Conservation (phyloP, 1,284 basidiomycete genomes). For the Singerocomus rubriflavus region DNA sequence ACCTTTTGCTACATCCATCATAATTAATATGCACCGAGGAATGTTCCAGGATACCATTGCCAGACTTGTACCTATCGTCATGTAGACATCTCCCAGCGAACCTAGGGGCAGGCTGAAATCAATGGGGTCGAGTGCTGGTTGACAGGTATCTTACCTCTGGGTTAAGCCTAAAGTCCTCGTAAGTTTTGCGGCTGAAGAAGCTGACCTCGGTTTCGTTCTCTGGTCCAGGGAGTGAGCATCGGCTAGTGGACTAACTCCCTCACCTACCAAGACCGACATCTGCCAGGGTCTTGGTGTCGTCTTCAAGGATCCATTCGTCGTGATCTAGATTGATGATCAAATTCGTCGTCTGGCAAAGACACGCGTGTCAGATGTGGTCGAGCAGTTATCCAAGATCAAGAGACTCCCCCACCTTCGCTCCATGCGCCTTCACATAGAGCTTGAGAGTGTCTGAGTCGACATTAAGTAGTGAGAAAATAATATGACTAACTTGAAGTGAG, state of each 20-base stretch:
- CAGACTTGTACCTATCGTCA: conserved; percentile 1
- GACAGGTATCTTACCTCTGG: conserved; percentile 59
- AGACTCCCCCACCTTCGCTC: conserved; percentile 67
- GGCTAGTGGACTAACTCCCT: background rate
- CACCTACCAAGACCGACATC: conserved; percentile 73
- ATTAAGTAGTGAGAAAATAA: conserved; percentile 1
- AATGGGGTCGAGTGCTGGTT: background rate
- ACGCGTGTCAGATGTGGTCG: background rate
- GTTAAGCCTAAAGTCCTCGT: conserved; percentile 77
- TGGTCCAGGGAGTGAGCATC: conserved; percentile 34
- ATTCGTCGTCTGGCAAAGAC: conserved; percentile 72
- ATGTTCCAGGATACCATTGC: conserved; percentile 3
- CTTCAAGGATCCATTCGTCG: conserved; percentile 86
- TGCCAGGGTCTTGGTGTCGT: conserved; percentile 61
- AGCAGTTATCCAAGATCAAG: background rate
- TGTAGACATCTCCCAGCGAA: conserved; percentile 28
- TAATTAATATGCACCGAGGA: conserved; percentile 30
- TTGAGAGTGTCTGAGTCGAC: conserved; percentile 81
- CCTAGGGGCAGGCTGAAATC: conserved; percentile 11
- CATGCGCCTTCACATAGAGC: conserved; percentile 92
- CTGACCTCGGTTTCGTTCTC: conserved; percentile 95
- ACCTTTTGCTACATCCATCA: conserved; percentile 29
- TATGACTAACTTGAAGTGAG: background rate
- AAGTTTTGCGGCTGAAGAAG: conserved; percentile 78
- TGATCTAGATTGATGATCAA: conserved; percentile 94